phyloP scores from a whole-genome alignment of 371 early-diverging fungal species.

The Apophysomyces sp. region DNA sequence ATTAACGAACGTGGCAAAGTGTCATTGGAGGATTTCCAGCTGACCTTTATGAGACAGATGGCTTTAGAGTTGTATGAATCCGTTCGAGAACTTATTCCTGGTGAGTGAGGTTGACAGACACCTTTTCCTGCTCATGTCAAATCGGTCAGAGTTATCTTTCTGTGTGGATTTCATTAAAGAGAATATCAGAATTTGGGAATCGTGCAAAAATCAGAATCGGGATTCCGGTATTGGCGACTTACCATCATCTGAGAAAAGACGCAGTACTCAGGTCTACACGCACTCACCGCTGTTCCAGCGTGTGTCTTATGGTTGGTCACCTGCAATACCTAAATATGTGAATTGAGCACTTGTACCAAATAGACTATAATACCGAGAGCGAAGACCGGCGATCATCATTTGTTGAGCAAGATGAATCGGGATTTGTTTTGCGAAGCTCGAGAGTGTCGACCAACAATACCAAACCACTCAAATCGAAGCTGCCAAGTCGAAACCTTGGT shows the following conservation, averaged over 20 bases:
- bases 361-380: not conserved
- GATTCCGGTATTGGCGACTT: not conserved
- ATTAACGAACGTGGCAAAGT: conserved; percentile 50
- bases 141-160: not conserved
- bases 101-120: conserved; percentile 10
- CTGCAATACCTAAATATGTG: not conserved
- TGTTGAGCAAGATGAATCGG: not conserved
- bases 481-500: not conserved
- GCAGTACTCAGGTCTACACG: not conserved
- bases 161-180: not conserved
- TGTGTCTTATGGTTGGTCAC: not conserved
- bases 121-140: conserved; percentile 66
- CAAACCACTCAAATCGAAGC: not conserved
- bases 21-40: conserved; percentile 57
- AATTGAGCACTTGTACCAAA: not conserved
- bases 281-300: not conserved
- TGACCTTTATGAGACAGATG: conserved; percentile 65
- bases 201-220: not conserved
- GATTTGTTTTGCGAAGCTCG: too few relatives aligned
- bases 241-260: not conserved
- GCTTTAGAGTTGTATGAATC: conserved; percentile 64
- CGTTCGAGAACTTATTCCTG: conserved; percentile 28
- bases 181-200: conserved; percentile 1
- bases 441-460: not conserved
- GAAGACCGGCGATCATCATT: not conserved